A percentile compares a stretch with the other conserved stretches of the same genome.
Evolutionary conservation across 306 rosid species (phyloP).

Genomic region (Lagenaria siceraria): DNA sequence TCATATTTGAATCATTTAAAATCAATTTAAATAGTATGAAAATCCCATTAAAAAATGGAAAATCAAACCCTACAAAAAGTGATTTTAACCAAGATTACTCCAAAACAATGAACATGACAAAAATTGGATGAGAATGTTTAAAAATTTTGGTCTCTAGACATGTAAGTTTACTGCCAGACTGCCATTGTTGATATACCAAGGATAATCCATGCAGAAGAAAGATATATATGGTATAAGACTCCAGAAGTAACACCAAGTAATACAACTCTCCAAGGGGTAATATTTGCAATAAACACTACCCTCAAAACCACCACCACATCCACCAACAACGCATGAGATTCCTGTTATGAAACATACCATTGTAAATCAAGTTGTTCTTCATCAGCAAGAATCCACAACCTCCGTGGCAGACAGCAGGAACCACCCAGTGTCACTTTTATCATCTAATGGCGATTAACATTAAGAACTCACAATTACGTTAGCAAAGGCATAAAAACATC

Average conservation of each 20-base stretch:
- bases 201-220: background rate
- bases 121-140: no score
- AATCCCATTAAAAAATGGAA: no score
- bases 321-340: background rate
- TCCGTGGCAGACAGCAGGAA: background rate
- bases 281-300: background rate
- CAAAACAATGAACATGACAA: no score
- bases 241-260: background rate
- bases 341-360: background rate
- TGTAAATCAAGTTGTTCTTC: background rate
- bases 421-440: background rate
- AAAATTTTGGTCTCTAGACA: background rate
- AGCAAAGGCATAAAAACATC: background rate
- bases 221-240: background rate
- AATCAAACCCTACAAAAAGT: no score
- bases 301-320: background rate
- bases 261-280: background rate
- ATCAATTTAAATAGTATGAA: no score
- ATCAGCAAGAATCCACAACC: background rate
- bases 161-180: no score
- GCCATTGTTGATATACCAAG: background rate
- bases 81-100: no score
- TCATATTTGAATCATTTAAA: no score
- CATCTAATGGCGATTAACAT: background rate
- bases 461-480: background rate